Evolutionary conservation across 805 yeast genomes (phyloP).

Genomic region (Saccharomycopsis malanga): DNA sequence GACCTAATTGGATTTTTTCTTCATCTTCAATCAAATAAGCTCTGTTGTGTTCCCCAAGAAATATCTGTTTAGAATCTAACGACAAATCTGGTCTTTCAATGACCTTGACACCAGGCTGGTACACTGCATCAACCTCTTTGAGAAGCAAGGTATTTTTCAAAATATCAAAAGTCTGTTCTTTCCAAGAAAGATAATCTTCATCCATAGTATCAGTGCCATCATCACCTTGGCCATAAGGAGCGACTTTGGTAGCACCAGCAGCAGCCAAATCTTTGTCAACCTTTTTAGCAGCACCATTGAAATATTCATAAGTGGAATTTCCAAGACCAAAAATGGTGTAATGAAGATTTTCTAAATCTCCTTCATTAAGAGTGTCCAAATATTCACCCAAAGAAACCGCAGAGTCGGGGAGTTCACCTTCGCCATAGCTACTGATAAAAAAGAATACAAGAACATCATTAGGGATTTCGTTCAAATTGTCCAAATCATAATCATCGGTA

Average conservation of each 20-base stretch:
- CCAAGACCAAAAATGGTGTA: conserved; percentile 88
- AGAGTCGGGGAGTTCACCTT: conserved; percentile 96
- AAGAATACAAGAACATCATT: conserved; percentile 58
- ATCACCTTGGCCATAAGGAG: conserved; percentile 85
- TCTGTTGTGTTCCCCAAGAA: conserved; percentile 76
- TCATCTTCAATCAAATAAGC: conserved; percentile 37
- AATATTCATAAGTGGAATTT: conserved; percentile 89
- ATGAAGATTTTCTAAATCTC: conserved; percentile 49
- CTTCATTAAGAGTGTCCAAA: conserved; percentile 49
- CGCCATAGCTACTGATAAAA: conserved; percentile 91
- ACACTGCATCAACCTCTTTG: conserved; percentile 72
- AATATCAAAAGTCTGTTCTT: conserved; percentile 62
- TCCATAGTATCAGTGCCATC: conserved; percentile 93
- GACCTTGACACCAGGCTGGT: conserved; percentile 59
- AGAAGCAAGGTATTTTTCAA: conserved; percentile 58
- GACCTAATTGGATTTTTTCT: conserved; percentile 43
- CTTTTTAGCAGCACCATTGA: conserved; percentile 71
- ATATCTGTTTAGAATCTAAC: conserved; percentile 40
- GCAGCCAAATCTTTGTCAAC: conserved; percentile 41
- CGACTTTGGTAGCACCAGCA: conserved; percentile 69
- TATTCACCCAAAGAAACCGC: conserved; percentile 73
- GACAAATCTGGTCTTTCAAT: conserved; percentile 34
- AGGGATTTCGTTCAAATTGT: conserved; percentile 59
- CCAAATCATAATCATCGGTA: conserved; percentile 81
- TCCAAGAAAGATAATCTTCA: conserved; percentile 93